Evolutionary conservation across 2,329 filamentous ascomycete species (phyloP), one percentile per base, ranked within the genome.

Genomic region (Ophiobolus disseminans): DNA sequence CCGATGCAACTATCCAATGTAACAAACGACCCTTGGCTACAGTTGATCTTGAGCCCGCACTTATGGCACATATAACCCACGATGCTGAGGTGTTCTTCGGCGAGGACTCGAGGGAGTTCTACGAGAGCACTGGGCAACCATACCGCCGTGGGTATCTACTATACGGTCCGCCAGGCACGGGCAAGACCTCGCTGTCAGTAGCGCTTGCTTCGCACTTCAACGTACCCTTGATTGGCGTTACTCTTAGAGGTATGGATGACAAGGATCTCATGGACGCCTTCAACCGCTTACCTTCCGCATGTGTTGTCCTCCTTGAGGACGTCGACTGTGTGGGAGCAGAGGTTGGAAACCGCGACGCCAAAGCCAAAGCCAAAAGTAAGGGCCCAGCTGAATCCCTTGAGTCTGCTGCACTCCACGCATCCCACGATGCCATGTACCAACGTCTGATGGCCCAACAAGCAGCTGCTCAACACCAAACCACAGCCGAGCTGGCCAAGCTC

Each of bases 171-270:
- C 72, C 70, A 5, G 66, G 72, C 26, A 74, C 67, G 3, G 65
- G 72, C 2, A 75, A 75, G 51, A 87, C 83, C 5, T 51, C 45
- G 5, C 31, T 58, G 9, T 38, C 44, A 7, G 19, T 32, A 11
- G 74, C 75, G 0, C 57, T 77, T 5, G 74, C 75, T 73, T 77
- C 50, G 63, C 73, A 36, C 55, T 28, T 41, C 13, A 25, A 49
- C 10, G 16, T 41, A 10, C 32, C 31, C 13, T 31, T 77, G 13
- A 67, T 74, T 31, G 66, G 77, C n/a, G 40, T 63, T 37, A 41
- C 23, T 21, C 36, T 55, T n/a, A 21, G 25, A 16, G 50, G 43
- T 3, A 52, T 61, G 40, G 20, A 38, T 17, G 60, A 61, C 21
- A 30, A 38, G 13, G 40, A 52, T 2, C 42, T 60, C 4, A 28